Percentiles rank a stretch among this genome's conserved stretches.
Conservation (phyloP, 129 eudicot species). For the Solidago caesia region DNA sequence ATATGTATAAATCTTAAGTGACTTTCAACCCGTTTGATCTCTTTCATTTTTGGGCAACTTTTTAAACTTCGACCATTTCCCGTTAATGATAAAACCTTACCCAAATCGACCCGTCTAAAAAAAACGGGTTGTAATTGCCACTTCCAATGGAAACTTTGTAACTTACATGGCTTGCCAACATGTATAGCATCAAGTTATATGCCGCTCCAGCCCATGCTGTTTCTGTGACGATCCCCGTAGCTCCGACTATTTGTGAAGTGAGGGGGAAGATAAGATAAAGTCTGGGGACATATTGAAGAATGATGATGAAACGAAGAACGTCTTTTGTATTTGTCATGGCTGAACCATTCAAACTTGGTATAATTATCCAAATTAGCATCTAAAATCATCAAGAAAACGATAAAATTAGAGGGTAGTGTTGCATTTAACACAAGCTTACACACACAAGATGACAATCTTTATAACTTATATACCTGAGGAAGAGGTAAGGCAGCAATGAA, state of each 20-base stretch:
- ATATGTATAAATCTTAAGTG: no score
- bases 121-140: conserved; percentile 1
- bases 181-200: conserved; percentile 78
- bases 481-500: conserved; percentile 78
- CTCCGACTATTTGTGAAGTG: conserved; percentile 62
- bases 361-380: conserved; percentile 73
- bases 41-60: background rate
- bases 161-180: conserved; percentile 91
- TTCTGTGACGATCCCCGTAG: conserved; percentile 80
- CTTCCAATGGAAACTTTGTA: conserved; percentile 3
- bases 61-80: background rate
- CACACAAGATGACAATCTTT: conserved; percentile 6
- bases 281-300: conserved; percentile 77
- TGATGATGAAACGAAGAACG: conserved; percentile 70
- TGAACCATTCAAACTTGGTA: conserved; percentile 77
- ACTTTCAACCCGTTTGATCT: no score
- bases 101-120: background rate
- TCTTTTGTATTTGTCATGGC: conserved; percentile 80
- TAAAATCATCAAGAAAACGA: conserved; percentile 29
- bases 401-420: background rate
- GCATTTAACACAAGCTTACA: background rate
- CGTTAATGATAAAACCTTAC: background rate
- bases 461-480: conserved; percentile 65
- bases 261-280: conserved; percentile 73
- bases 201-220: conserved; percentile 96